Conservation (phyloP, 2,329 filamentous ascomycete genomes). For the Juglanconis oblonga region DNA sequence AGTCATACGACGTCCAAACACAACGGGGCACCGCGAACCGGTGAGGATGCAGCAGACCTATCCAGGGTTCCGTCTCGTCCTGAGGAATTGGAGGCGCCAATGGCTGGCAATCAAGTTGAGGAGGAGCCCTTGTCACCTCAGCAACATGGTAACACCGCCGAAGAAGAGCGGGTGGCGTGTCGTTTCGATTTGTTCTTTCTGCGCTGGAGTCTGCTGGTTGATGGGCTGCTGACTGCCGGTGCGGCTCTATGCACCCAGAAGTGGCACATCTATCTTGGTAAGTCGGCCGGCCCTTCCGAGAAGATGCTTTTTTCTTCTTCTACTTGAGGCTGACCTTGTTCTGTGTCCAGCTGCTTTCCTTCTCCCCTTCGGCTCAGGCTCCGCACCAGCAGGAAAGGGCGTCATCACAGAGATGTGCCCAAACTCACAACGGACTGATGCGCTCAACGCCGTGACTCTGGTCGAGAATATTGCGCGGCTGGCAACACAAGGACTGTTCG, state of each 20-base stretch:
- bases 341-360: slow-evolving; percentile 52
- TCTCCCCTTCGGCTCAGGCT: slow-evolving; percentile 66
- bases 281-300: slow-evolving; percentile 14
- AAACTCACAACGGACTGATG: slow-evolving; percentile 59
- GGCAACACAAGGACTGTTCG: slow-evolving; percentile 63
- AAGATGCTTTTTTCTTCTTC: not conserved
- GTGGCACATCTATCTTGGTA: slow-evolving; percentile 67
- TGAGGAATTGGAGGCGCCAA: slow-evolving; percentile 38
- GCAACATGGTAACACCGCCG: slow-evolving; percentile 25
- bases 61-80: slow-evolving; percentile 34
- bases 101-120: slow-evolving; percentile 23
- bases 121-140: slow-evolving; percentile 45
- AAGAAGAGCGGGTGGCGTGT: slow-evolving; percentile 43
- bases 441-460: slow-evolving; percentile 65
- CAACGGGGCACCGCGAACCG: not conserved
- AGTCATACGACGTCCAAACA: slow-evolving; percentile 23
- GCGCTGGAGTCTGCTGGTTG: slow-evolving; percentile 61
- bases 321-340: not conserved
- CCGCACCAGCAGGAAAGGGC: slow-evolving; percentile 67
- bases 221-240: slow-evolving; percentile 61
- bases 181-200: slow-evolving; percentile 67
- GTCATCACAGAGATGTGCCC: slow-evolving; percentile 71
- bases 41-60: slow-evolving; percentile 2
- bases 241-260: slow-evolving; percentile 59
- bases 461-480: slow-evolving; percentile 68